Evolutionary conservation across 495 filamentous ascomycete genomes (phyloP), one percentile per base, ranked within the genome.

Genomic region (Xeromyces bisporus): DNA sequence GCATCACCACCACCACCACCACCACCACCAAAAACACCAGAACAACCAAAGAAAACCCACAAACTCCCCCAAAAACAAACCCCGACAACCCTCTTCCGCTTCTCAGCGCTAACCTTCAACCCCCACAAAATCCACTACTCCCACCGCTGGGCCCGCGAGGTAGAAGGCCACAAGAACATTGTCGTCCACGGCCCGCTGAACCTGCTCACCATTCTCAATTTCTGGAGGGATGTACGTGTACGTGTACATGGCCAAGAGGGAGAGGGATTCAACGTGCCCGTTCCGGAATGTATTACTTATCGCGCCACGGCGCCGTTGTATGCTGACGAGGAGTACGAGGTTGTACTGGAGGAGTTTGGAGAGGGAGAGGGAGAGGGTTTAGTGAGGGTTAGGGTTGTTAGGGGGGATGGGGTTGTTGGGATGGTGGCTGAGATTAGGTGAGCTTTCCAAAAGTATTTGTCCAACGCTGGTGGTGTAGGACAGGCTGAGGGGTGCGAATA

Each of bases 81-180:
- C 0, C 55, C 64, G 2, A 60, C 66, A 3, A 64, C 66, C 0
- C 61, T 81, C 6, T 80, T 80, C 46, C 65, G 75, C 3, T 82
- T 81, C 56, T 76, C 71, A 0, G 77, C 77, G 0, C 48, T 83
- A 14, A 81, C 75, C 2, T 80, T 77, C 47, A 81, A 80, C 36
- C 69, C 62, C 0, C 77, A 80, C 41, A 77, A 70, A 47, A 81
- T 81, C 24, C 76, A 81, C 43, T 80, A 77, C 44, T 73, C 71
- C 21, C 46, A 55, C 2, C 52, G 60, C 3, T 77, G 71, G 71
- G 65, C 64, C 9, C 51, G 57, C 2, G 51, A 65, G 9, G 58
- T 75, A 10, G 74, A 79, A 34, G 69, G 69, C 0, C 72, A 77
- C 36, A 56, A 53, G 17, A 60, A 63, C 34, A 42, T 71, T 7